These are phyloP conservation scores for Botrytis fragariae DNA, from an alignment of 2,329 filamentous ascomycete species.

Conservation along the genomic window DNA sequence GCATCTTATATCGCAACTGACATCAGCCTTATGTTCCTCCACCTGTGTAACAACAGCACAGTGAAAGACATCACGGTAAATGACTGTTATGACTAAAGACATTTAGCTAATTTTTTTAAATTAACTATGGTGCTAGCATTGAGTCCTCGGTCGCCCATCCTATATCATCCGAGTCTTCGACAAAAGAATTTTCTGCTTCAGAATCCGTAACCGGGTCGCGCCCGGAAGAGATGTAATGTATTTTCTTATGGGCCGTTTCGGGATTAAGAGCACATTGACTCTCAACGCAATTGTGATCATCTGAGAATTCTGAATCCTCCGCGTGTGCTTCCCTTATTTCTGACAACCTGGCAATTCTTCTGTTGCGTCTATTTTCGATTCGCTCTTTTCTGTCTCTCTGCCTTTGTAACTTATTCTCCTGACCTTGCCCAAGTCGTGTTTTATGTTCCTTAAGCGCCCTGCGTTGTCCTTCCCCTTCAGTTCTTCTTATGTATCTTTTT, in stretches of 20 bases:
- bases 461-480: background rate
- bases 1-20: background rate
- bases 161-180: background rate
- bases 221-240: background rate
- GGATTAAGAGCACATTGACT: background rate
- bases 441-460: background rate
- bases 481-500: background rate
- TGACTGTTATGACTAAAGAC: background rate
- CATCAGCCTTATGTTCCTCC: background rate
- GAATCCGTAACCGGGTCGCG: background rate
- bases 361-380: background rate
- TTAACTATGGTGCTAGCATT: background rate
- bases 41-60: background rate
- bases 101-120: background rate
- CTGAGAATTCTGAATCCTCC: background rate
- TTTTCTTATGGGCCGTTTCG: background rate
- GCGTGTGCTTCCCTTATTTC: background rate
- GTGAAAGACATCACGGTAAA: background rate
- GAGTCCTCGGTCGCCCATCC: background rate
- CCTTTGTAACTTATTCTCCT: background rate
- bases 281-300: background rate
- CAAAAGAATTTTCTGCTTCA: background rate
- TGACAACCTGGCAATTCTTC: background rate
- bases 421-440: background rate
- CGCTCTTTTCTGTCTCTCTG: background rate